Evolutionary conservation across 2,329 filamentous ascomycete species (phyloP), one percentile per base, ranked within the genome.

Genomic region (Colletotrichum viniferum): DNA sequence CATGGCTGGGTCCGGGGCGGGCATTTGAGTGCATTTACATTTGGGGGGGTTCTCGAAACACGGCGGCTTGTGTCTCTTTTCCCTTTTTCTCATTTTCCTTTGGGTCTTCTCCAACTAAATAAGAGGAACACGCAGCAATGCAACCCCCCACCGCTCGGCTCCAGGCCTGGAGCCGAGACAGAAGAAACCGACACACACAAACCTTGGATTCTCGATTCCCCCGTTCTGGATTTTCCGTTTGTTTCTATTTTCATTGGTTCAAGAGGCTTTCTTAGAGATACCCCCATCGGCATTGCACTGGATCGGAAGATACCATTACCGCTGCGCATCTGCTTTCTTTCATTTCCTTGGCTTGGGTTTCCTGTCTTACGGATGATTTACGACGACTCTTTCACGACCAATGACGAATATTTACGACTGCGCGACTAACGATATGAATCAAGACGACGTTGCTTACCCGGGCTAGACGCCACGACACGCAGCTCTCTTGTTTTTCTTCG

Each of bases 91-190:
- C 81, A 77, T 38, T 77, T 79, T 79, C 80, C 79, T 79, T 80
- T 79, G 77, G 77, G 78, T 78, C 80, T 81, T 79, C 77, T 75
- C 73, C 76, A 80, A 81, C 81, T 83, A 88, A 86, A 87, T 84
- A 90, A 90, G 88, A 91, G 86, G 86, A 90, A 88, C 81, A 89
- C 87, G 90, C 90, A 92, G 90, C 90, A 90, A 92, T 92, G 90
- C 90, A 90, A 86, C 84, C 84, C 78, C 75, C 83, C 80, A 74
- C 63, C 81, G 83, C 85, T 87, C 86, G 87, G 87, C 85, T 80
- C 78, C 69, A 84, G 84, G 82, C 73, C 73, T 63, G 56, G 69
- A 72, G 73, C 73, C 86, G 86, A 88, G 86, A 87, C 86, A 84
- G 83, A 82, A 86, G 84, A 82, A 81, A 81, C 81, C 78, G 78